Evolutionary conservation across 805 yeast species (phyloP).

Genomic region (Wickerhamiella dianesei): DNA sequence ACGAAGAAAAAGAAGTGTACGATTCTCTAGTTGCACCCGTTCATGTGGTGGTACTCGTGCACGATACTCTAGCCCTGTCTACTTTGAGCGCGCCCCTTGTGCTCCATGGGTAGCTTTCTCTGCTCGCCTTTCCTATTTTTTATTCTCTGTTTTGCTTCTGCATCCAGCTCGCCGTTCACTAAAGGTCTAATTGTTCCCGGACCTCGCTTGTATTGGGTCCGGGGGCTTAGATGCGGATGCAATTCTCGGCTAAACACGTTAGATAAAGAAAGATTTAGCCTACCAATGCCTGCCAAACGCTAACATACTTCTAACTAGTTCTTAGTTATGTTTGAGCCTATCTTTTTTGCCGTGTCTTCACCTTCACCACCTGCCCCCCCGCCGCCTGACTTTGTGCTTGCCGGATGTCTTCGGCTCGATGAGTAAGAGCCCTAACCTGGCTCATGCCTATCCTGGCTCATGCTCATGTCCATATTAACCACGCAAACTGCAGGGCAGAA

Average conservation of each 20-base stretch:
- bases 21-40: slow-evolving; percentile 39
- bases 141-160: not conserved
- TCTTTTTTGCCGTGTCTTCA: not conserved
- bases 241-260: not conserved
- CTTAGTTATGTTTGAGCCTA: no score
- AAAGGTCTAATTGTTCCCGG: not conserved
- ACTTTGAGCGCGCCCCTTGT: no score
- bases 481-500: no score
- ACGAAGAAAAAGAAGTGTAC: slow-evolving; percentile 68
- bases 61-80: no score
- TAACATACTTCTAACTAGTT: no score
- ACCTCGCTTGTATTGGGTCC: no score
- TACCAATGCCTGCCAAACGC: not conserved
- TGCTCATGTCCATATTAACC: no score
- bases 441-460: no score
- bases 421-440: not conserved
- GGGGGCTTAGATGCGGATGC: not conserved
- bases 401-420: no score
- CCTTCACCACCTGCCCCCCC: not conserved
- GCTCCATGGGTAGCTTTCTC: not conserved
- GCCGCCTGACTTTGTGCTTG: no score
- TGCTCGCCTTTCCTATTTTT: not conserved
- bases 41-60: no score
- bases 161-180: not conserved
- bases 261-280: not conserved